Evolutionary conservation across 108 stramenopile genomes (phyloP).

Genomic region (Nannochloropsis granulata): DNA sequence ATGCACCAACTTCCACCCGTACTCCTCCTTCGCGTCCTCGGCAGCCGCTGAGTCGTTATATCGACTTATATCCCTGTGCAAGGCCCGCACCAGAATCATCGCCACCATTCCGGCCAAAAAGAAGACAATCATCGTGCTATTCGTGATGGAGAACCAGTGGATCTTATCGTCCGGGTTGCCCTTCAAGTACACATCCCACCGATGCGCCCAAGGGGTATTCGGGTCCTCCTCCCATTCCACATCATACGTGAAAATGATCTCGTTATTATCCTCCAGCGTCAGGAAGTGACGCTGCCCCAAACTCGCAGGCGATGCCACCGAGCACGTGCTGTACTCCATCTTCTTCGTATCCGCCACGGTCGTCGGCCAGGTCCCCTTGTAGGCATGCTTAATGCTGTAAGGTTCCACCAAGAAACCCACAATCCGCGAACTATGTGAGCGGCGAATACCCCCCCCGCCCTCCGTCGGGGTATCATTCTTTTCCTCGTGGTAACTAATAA

Average conservation of each 20-base stretch:
- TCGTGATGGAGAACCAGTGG: conserved; percentile 97
- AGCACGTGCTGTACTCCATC: background rate
- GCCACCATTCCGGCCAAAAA: conserved; percentile 87
- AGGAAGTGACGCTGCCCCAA: background rate
- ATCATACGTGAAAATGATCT: conserved; percentile 79
- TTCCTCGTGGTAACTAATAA: conserved; percentile 41
- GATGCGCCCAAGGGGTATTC: conserved; percentile 76
- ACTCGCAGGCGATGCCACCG: background rate
- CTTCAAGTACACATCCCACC: conserved; percentile 97
- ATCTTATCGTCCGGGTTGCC: conserved; percentile 83
- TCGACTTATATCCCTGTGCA: conserved; percentile 81
- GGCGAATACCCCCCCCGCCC: background rate
- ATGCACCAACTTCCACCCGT: conserved; percentile 61
- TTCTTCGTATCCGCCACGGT: conserved; percentile 20
- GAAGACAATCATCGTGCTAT: conserved; percentile 50
- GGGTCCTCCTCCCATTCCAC: conserved; percentile 65
- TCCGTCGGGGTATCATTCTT: background rate
- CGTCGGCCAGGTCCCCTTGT: background rate
- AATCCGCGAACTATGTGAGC: conserved; percentile 56
- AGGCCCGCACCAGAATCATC: conserved; percentile 68
- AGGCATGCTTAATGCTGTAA: conserved; percentile 60
- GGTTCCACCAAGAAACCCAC: conserved; percentile 73
- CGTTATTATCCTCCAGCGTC: background rate
- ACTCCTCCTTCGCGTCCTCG: conserved; percentile 72
- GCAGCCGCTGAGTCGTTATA: conserved; percentile 82